Percentiles rank a stretch among this genome's conserved stretches.
Conservation (phyloP, 1,284 basidiomycete genomes). For the Phylloporus gajari region DNA sequence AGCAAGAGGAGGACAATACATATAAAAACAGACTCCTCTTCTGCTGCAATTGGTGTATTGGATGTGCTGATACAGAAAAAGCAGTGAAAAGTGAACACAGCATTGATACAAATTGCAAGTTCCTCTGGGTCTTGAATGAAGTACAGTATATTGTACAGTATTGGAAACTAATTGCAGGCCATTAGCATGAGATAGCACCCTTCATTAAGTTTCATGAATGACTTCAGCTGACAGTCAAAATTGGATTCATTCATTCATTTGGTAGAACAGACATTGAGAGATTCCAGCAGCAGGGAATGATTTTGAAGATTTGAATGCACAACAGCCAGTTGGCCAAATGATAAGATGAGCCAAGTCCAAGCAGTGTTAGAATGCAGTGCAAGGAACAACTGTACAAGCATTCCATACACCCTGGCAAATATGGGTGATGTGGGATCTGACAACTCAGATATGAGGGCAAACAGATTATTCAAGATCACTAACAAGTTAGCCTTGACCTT, state of each 20-base stretch:
- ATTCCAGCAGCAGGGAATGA: slow-evolving; percentile 68
- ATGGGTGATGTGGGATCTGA: slow-evolving; percentile 59
- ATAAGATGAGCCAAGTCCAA: slow-evolving; percentile 72
- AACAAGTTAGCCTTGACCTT: slow-evolving; percentile 89
- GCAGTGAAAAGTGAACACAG: slow-evolving; percentile 79
- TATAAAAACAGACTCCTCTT: slow-evolving; percentile 64
- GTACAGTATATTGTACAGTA: slow-evolving; percentile 87
- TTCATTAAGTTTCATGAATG: slow-evolving; percentile 83
- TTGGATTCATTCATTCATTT: slow-evolving; percentile 92
- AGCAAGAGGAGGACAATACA: slow-evolving; percentile 83
- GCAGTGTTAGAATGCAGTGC: slow-evolving; percentile 76
- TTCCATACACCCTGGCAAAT: slow-evolving; percentile 69
- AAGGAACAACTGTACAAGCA: slow-evolving; percentile 82
- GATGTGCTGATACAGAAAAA: slow-evolving; percentile 72
- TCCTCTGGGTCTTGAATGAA: slow-evolving; percentile 93
- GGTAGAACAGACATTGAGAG: slow-evolving; percentile 88
- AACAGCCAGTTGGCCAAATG: slow-evolving; percentile 69
- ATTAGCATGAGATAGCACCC: slow-evolving; percentile 61
- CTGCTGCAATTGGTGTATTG: slow-evolving; percentile 30
- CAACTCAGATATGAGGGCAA: slow-evolving; percentile 80
- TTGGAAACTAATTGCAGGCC: slow-evolving; percentile 79
- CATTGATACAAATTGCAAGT: slow-evolving; percentile 87
- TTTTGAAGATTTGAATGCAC: slow-evolving; percentile 60
- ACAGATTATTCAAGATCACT: slow-evolving; percentile 77
- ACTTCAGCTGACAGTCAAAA: slow-evolving; percentile 86